These are phyloP conservation scores for Pythium sp. DNA, from an alignment of 352 stramenopile species.

Conservation along the genomic window DNA sequence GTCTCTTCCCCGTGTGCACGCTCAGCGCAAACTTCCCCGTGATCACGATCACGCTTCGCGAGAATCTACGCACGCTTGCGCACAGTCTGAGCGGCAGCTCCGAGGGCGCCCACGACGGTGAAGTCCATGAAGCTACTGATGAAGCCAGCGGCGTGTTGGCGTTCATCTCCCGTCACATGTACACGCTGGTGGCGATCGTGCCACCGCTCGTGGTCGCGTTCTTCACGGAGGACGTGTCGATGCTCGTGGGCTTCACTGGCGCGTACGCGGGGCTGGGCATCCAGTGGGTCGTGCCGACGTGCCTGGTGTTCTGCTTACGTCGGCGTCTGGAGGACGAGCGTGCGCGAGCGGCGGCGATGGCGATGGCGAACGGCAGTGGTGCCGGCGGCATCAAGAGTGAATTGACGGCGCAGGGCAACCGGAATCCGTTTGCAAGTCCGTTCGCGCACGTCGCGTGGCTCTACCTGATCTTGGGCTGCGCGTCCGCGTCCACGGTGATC, in stretches of 20 bases:
- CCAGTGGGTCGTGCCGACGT: slow-evolving; percentile 84
- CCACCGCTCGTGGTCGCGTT: slow-evolving; percentile 80
- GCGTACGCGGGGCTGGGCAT: slow-evolving; percentile 85
- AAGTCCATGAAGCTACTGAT: slow-evolving; percentile 15
- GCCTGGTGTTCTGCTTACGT: slow-evolving; percentile 71
- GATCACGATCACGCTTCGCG: slow-evolving; percentile 84
- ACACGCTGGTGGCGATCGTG: slow-evolving; percentile 68
- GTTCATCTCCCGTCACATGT: slow-evolving; percentile 60
- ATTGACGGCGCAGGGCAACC: slow-evolving; percentile 13
- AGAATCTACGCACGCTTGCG: slow-evolving; percentile 77
- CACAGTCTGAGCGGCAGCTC: slow-evolving; percentile 34
- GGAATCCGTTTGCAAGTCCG: slow-evolving; percentile 76
- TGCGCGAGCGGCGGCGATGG: not conserved
- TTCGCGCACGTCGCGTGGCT: slow-evolving; percentile 67
- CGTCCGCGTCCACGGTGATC: slow-evolving; percentile 52
- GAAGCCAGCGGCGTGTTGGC: slow-evolving; percentile 20
- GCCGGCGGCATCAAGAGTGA: not conserved
- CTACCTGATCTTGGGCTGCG: slow-evolving; percentile 63
- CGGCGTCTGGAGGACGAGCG: slow-evolving; percentile 42
- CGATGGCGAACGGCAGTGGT: not conserved
- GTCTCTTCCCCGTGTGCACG: slow-evolving; percentile 85
- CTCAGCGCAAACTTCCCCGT: slow-evolving; percentile 83
- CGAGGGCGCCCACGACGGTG: slow-evolving; percentile 14
- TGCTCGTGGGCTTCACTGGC: slow-evolving; percentile 85
- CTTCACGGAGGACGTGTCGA: slow-evolving; percentile 87